phyloP scores from a whole-genome alignment of 2,329 filamentous ascomycete genomes.

The Trichocomaceae sp. region DNA sequence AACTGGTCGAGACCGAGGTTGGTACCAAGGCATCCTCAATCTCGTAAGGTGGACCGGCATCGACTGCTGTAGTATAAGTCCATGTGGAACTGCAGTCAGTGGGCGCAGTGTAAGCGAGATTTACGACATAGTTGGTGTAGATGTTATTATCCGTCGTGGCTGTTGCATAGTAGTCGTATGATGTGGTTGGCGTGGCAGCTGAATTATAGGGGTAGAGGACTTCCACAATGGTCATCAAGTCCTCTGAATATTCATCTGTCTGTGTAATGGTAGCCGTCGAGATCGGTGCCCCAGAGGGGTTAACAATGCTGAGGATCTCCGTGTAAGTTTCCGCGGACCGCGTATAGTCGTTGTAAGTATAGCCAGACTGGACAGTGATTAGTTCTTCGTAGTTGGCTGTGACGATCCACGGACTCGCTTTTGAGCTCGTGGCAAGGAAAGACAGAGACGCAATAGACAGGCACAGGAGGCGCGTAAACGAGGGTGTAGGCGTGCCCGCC shows the following conservation, averaged over 20 bases:
- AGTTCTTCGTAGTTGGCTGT: constrained; percentile 23
- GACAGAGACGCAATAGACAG: constrained; percentile 17
- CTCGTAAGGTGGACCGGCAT: constrained; percentile 16
- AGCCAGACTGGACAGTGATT: constrained; percentile 10
- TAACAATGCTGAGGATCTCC: constrained; percentile 20
- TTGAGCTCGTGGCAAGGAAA: constrained; percentile 13
- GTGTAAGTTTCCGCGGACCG: constrained; percentile 1
- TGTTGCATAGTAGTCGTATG: constrained; percentile 4
- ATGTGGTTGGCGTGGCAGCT: constrained; percentile 12
- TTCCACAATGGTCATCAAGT: constrained; percentile 21
- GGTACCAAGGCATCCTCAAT: constrained; percentile 18
- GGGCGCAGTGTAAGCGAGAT: constrained; percentile 24
- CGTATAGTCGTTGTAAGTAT: constrained; percentile 7
- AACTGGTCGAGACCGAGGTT: constrained; percentile 19
- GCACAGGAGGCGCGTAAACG: constrained; percentile 20
- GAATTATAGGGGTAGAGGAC: constrained; percentile 24
- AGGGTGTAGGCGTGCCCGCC: constrained; percentile 18
- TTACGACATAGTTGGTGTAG: constrained; percentile 22
- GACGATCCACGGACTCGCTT: constrained; percentile 26
- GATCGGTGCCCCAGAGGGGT: constrained; percentile 19
- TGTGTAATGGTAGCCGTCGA: constrained; percentile 21
- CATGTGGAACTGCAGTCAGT: constrained; percentile 24
- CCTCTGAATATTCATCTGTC: constrained; percentile 9
- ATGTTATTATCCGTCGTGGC: constrained; percentile 2
- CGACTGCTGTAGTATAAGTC: constrained; percentile 20